phyloP scores from a whole-genome alignment of 2,329 filamentous ascomycete genomes.

The Chrysosporium keratinophilum region DNA sequence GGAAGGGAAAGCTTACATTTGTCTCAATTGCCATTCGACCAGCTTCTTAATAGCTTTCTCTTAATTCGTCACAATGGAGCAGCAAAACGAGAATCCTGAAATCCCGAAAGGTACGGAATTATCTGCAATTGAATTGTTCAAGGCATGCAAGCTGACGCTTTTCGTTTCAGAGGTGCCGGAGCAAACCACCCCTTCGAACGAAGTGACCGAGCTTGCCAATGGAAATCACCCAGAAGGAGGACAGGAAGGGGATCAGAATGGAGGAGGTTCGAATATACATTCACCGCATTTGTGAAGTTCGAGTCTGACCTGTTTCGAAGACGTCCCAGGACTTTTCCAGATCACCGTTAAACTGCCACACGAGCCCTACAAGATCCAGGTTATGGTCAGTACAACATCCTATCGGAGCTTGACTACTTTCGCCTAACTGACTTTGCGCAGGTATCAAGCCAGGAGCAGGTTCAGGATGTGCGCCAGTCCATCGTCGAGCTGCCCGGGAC shows the following conservation, averaged over 20 bases:
- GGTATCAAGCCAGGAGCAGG: slow-evolving; percentile 88
- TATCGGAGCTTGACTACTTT: slow-evolving; percentile 11
- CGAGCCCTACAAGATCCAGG: slow-evolving; percentile 64
- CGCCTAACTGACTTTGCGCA: slow-evolving; percentile 32
- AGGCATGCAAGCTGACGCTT: background rate
- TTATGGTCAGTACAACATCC: slow-evolving; percentile 57
- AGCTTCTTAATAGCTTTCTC: background rate
- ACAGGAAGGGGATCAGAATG: slow-evolving; percentile 27
- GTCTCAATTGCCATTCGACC: slow-evolving; percentile 8
- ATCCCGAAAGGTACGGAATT: slow-evolving; percentile 30
- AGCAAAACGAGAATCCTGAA: slow-evolving; percentile 32
- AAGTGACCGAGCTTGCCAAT: slow-evolving; percentile 22
- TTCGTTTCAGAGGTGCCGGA: slow-evolving; percentile 12
- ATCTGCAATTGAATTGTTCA: slow-evolving; percentile 2
- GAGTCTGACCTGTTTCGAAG: slow-evolving; percentile 5
- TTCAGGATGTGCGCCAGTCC: slow-evolving; percentile 93
- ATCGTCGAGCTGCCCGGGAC: slow-evolving; percentile 87
- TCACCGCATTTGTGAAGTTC: background rate
- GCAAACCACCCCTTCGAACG: slow-evolving; percentile 9
- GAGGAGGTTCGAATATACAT: slow-evolving; percentile 13
- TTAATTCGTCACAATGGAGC: slow-evolving; percentile 26
- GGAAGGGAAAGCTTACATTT: slow-evolving; percentile 1
- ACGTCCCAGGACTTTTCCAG: slow-evolving; percentile 47
- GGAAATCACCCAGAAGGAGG: slow-evolving; percentile 27
- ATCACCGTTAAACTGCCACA: slow-evolving; percentile 75